Evolutionary conservation across 2,329 filamentous ascomycete genomes (phyloP).

Genomic region (Knufia petricola): DNA sequence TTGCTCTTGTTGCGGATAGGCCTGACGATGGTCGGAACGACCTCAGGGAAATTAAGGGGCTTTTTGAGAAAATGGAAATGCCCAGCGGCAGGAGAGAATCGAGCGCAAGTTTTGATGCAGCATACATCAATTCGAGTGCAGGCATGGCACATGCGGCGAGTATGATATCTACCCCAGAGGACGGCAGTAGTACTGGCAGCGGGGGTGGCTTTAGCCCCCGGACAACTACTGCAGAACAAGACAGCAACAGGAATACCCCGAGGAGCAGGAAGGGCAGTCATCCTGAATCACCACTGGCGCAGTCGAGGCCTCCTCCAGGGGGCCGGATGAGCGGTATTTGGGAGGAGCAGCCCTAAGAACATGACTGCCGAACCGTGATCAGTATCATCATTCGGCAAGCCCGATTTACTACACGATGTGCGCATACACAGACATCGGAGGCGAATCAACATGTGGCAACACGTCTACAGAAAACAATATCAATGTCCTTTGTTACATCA

Average conservation of each 20-base stretch:
- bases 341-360: conserved; percentile 9
- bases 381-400: not conserved
- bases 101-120: conserved; percentile 24
- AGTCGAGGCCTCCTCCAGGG: not conserved
- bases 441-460: too few species aligned
- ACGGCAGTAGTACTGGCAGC: conserved; percentile 4
- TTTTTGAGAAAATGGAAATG: conserved; percentile 58
- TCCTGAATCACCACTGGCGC: not conserved
- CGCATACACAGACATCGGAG: too few species aligned
- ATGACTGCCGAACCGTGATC: not conserved
- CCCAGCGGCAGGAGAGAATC: conserved; percentile 18
- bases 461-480: too few species aligned
- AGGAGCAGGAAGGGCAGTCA: not conserved
- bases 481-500: too few species aligned
- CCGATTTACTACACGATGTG: too few species aligned
- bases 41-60: conserved; percentile 62
- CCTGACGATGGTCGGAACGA: conserved; percentile 30
- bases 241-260: not conserved
- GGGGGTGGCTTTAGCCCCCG: conserved; percentile 1
- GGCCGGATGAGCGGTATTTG: conserved; percentile 6
- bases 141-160: conserved; percentile 3
- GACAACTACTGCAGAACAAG: not conserved
- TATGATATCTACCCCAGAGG: conserved; percentile 3
- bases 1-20: conserved; percentile 35
- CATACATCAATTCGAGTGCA: not conserved